A percentile compares a stretch with the other conserved stretches of the same genome.
These are phyloP conservation scores for Fomitiporia mediterranea DNA, from an alignment of 1,284 basidiomycete genomes.

Conservation along the genomic window DNA sequence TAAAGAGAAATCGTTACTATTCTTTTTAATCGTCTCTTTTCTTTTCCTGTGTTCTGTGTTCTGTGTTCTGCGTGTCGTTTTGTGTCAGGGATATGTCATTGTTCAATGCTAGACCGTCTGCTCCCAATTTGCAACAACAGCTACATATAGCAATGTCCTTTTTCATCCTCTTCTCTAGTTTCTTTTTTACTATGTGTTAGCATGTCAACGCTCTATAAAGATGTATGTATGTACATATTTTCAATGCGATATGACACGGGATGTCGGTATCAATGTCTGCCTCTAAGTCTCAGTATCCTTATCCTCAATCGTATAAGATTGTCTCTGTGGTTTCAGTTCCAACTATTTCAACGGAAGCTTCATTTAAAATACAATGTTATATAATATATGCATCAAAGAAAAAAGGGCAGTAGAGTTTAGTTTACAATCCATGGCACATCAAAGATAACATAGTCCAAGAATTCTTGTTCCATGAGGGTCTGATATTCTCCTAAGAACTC, in stretches of 20 bases:
- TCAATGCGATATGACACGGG: conserved; percentile 8
- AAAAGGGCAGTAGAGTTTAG: conserved; percentile 26
- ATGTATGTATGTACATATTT: conserved; percentile 5
- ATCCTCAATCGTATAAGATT: neutral
- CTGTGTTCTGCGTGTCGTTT: neutral
- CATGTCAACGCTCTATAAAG: conserved; percentile 8
- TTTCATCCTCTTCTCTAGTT: neutral
- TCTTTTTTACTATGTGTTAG: neutral
- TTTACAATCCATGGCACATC: conserved; percentile 78
- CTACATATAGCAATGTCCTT: no score
- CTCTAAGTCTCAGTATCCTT: conserved; percentile 5
- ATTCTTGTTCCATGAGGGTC: conserved; percentile 88
- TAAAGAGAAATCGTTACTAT: no score
- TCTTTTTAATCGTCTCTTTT: neutral
- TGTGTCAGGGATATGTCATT: conserved; percentile 4
- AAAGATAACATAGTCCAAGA: conserved; percentile 89
- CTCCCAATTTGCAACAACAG: neutral
- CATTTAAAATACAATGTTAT: neutral
- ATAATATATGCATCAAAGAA: no score
- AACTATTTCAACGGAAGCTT: neutral
- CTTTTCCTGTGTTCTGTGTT: neutral
- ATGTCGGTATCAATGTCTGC: neutral
- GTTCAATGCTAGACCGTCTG: conserved; percentile 10
- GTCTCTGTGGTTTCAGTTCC: neutral
- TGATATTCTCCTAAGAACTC: conserved; percentile 87